Evolutionary conservation across 495 filamentous ascomycete species (phyloP), one percentile per base, ranked within the genome.

Genomic region (Penicillium longicatenatum): DNA sequence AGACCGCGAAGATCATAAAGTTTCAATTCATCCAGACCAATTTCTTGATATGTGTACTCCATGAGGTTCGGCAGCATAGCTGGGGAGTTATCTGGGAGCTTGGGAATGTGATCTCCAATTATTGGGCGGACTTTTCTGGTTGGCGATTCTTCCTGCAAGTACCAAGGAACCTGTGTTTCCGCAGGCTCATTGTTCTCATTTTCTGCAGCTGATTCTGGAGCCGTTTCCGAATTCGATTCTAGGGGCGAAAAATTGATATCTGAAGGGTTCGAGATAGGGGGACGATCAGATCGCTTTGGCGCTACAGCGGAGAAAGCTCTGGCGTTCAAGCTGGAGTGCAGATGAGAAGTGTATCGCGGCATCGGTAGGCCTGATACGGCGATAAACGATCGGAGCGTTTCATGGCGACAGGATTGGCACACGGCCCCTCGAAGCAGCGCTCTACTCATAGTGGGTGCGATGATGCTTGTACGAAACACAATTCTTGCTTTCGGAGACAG

Each of bases 1-100:
- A 97, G 77, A 20, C 81, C 74, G 51, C 94, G 90, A 20, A 98
- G 81, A 69, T 98, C 94, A 50, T 93, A 74, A 11, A 98, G 61
- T 6, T 75, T 77, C 52, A 98, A 74, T 44, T 89, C 78, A 68
- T 95, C 89, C 43, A 98, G 78, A 45, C 94, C 94, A 26, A 95
- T 77, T 33, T 95, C 89, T 52, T 91, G 82, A 19, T 88, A 91
- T 8, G 88, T 77, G 54, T 91, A 89, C 47, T 92, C 77, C n/a
- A 98, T 73, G 33, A 98, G 75, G 5, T 83, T 79, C 39, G 83
- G 73, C 7, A 96, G 82, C 21, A 96, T 76, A 4, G 84, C 79
- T 0, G 94, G 94, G 6, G 93, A 77, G 29, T 86, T 75, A 21
- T 81, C 75, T 31, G 94, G 94, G 14, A 95, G 78, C 6, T 88